Percentiles rank a stretch among this genome's conserved stretches.
phyloP scores from a whole-genome alignment of 2,329 filamentous ascomycete species.

The Parasarocladium wereldwijsianum region DNA sequence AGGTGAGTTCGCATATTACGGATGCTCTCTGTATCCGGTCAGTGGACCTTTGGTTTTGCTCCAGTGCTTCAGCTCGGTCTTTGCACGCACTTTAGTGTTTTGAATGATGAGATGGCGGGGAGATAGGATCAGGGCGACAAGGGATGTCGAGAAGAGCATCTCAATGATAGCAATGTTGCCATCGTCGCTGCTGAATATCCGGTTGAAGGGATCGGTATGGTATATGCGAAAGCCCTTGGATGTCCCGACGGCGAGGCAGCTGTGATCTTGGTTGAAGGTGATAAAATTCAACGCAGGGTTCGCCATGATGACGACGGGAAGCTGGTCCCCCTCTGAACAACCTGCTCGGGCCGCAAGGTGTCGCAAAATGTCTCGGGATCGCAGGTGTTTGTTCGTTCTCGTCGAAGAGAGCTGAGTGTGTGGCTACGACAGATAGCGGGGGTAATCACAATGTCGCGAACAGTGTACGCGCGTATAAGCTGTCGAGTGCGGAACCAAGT shows the following conservation, averaged over 20 bases:
- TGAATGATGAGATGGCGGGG: constrained; percentile 88
- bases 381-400: too few relatives aligned
- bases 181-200: constrained; percentile 88
- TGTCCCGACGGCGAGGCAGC: constrained; percentile 92
- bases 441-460: too few relatives aligned
- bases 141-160: constrained; percentile 96
- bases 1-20: constrained; percentile 96
- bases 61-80: neutral
- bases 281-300: constrained; percentile 82
- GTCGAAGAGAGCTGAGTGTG: too few relatives aligned
- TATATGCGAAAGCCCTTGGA: constrained; percentile 92
- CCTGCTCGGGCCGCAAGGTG: too few relatives aligned
- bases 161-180: constrained; percentile 93
- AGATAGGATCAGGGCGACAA: constrained; percentile 85
- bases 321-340: too few relatives aligned
- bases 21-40: constrained; percentile 39
- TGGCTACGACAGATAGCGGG: too few relatives aligned
- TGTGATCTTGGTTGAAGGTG: constrained; percentile 98
- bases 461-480: too few relatives aligned
- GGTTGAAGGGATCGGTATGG: constrained; percentile 89
- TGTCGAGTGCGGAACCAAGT: too few relatives aligned
- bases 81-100: constrained; percentile 69
- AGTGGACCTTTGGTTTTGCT: constrained; percentile 6
- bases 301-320: constrained; percentile 36
- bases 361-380: too few relatives aligned